Conservation (phyloP, 192 early-diverging fungal species). For the Geranomyces michiganensis region DNA sequence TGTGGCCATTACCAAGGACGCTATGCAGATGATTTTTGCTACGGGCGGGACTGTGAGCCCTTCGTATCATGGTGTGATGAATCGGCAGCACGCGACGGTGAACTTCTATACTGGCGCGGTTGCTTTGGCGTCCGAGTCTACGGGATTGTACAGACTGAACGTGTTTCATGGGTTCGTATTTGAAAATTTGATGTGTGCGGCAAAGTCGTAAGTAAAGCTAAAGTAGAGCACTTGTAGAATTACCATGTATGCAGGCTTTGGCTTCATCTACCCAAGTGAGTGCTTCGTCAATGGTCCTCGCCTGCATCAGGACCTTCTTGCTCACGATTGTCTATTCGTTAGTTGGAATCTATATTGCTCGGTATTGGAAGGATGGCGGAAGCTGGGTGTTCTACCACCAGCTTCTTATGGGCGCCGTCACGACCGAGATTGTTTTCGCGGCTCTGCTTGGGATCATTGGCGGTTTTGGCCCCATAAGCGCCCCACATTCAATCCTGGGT, state of each 20-base stretch:
- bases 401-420: constrained; percentile 34
- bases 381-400: constrained; percentile 39
- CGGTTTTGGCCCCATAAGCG: constrained; percentile 31
- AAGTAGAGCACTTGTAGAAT: neutral
- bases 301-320: too few species aligned
- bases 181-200: constrained; percentile 26
- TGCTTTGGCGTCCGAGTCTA: neutral
- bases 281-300: neutral
- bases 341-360: constrained; percentile 42
- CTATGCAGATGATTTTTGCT: constrained; percentile 41
- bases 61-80: constrained; percentile 30
- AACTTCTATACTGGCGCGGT: constrained; percentile 30
- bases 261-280: constrained; percentile 31
- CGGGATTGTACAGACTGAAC: constrained; percentile 18
- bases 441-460: constrained; percentile 40
- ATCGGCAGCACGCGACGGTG: constrained; percentile 24
- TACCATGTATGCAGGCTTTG: constrained; percentile 13
- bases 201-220: neutral
- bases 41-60: constrained; percentile 5
- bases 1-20: constrained; percentile 24
- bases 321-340: neutral
- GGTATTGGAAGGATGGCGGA: constrained; percentile 29
- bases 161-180: constrained; percentile 34
- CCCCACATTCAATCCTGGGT: constrained; percentile 32
- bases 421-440: constrained; percentile 37